Base-by-base conservation (phyloP, 139 green algal species). In the Chloropicon primus region DNA sequence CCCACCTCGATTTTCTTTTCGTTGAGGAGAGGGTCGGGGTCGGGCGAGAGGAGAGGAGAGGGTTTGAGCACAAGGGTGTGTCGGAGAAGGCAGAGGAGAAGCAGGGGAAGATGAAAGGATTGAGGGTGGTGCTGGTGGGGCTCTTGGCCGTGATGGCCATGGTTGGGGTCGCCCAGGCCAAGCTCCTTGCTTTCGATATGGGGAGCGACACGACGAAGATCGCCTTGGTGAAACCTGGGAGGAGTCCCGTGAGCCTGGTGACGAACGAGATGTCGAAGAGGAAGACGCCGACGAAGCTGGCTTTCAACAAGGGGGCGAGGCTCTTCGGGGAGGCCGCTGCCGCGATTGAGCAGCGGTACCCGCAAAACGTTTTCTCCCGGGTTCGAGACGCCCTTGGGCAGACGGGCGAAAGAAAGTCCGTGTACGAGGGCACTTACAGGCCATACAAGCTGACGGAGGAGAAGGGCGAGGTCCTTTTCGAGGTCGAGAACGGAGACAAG, bases 231-330 rank as follows among this genome's bases (percentile, higher is more conserved):
- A 93, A 94, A 81, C 88, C 92, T 2, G 92, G 93, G 1, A 79
- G 85, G 23, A 90, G 88, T 17, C 92, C 92, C 27, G 94, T 96
- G 54, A 83, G 75, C 17, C 88, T 98, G 27, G 95, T 96, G 2
- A 90, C 90, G 25, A 99, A 99, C 78, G 95, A 99, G 77, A 94
- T 98, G 84, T 92, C 81, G 77, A 97, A 94, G 78, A 82, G 95
- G 2, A 98, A 97, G 84, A 89, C 92, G 0, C 87, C 93, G 1
- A 85, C 92, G n/a, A 77, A 93, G 21, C 92, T 99, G 17, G 92
- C 87, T 1, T 92, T 97, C 73, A 79, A 91, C 1, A 82, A 92
- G 22, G 90, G 89, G 1, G 91, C 97, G n/a, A 86, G 94, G 2
- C 81, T 97, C 5, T 77, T 98, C n/a, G 96, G 92, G 2, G 94